A percentile compares a stretch with the other conserved stretches of the same genome.
Evolutionary conservation across 2,329 filamentous ascomycete genomes (phyloP).

Genomic region (Xylaria hypoxylon): DNA sequence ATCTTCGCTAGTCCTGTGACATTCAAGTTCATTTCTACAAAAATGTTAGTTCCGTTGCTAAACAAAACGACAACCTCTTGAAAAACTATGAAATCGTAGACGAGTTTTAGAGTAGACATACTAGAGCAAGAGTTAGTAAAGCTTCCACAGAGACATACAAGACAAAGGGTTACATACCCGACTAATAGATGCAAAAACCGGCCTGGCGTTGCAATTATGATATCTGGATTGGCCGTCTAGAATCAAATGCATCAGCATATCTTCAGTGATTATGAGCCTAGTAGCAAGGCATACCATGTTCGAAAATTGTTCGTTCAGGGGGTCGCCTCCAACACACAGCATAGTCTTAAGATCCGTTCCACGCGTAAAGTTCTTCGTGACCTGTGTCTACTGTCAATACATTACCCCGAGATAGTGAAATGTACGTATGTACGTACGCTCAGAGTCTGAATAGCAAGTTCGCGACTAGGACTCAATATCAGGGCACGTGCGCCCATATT

Average conservation of each 20-base stretch:
- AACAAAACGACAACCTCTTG: neutral
- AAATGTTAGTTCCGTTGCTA: neutral
- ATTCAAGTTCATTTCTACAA: conserved; percentile 84
- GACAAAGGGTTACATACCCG: conserved; percentile 16
- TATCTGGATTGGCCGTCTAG: conserved; percentile 88
- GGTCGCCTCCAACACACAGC: conserved; percentile 88
- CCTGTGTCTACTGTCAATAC: conserved; percentile 76
- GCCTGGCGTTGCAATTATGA: conserved; percentile 96
- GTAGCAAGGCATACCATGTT: conserved; percentile 31
- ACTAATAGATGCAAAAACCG: conserved; percentile 69
- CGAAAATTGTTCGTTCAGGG: conserved; percentile 40
- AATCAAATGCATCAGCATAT: conserved; percentile 70
- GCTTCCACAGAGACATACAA: neutral
- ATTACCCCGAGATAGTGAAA: neutral
- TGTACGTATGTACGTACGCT: conserved; percentile 17
- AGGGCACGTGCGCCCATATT: conserved; percentile 88
- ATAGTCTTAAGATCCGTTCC: conserved; percentile 92
- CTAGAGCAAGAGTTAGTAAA: conserved; percentile 21
- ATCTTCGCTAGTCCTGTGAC: conserved; percentile 76
- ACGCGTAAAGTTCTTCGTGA: conserved; percentile 91
- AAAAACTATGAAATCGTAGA: neutral
- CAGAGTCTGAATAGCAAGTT: conserved; percentile 81
- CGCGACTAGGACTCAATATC: conserved; percentile 91
- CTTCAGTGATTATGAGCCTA: neutral
- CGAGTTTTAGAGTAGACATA: conserved; percentile 7